Base-by-base conservation (phyloP, 768 basidiomycete species). In the Boletus vermiculosoides region DNA sequence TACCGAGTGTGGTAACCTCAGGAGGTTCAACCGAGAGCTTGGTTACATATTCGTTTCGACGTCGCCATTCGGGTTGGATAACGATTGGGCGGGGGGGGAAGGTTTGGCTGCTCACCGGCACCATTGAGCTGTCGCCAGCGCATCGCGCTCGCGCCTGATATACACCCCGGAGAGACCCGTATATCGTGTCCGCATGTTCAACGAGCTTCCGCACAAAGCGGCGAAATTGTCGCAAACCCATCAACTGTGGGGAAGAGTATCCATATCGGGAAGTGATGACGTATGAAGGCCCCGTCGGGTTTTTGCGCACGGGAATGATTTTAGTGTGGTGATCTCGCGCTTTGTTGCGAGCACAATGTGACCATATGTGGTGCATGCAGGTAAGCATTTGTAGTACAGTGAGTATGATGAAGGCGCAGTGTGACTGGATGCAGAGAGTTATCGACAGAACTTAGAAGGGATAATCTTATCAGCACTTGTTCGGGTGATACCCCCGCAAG, bases 201-300 rank as follows among this genome's bases (percentile, higher is more conserved):
- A 52, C 10, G 41, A 44, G 55, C 2, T 16, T 34, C 58, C 50
- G 45, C 13, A n/a, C 8, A 36, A 28, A 48, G 28, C 50, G 58
- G 57, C n/a, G 34, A 36, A 16, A 22, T 5, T 2, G 31, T 23
- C 36, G 12, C 5, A 28, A 22, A 13, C 5, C 37, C 11, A 20
- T 58, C 47, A 23, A 2, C 10, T 54, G 44, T 60, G 59, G 52
- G 49, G 36, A 56, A 34, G 49, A 6, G 0, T 23, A 20, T 20
- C 59, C 54, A 44, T 23, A 50, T 61, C 8, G 18, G 42, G 52
- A 11, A 20, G 36, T 11, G 20, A 45, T 55, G 59, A 60, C 59
- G 59, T 54, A 61, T 49, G 5, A n/a, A 39, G n/a, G 22, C 2
- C 5, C 2, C 4, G 20, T n/a, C 39, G 39, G n/a, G 39, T 40